These are phyloP conservation scores for Xylaria sp. DNA, from an alignment of 2,329 filamentous ascomycete genomes.

Conservation along the genomic window DNA sequence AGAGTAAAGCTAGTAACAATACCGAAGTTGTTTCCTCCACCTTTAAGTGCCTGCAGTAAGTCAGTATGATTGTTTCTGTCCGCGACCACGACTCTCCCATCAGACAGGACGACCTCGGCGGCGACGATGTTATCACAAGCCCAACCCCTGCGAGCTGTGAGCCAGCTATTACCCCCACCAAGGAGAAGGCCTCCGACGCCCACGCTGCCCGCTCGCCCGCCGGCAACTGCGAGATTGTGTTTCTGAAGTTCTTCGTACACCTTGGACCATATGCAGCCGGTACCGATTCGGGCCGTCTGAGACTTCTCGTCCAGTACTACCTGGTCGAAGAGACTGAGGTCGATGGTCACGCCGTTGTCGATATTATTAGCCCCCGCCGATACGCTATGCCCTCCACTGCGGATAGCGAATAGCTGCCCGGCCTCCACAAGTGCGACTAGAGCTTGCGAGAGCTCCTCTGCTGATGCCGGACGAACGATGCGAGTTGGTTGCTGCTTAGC, in stretches of 20 bases:
- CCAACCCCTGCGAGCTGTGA: slow-evolving; percentile 36
- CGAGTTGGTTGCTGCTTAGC: not conserved
- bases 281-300: not conserved
- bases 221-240: slow-evolving; percentile 11
- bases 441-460: not conserved
- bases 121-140: slow-evolving; percentile 43
- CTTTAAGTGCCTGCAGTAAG: slow-evolving; percentile 46
- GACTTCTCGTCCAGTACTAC: not conserved
- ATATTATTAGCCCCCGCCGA: slow-evolving; percentile 48
- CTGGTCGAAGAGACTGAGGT: slow-evolving; percentile 39
- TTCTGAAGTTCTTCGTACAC: not conserved
- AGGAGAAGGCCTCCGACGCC: slow-evolving; percentile 32
- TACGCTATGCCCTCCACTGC: slow-evolving; percentile 50
- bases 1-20: slow-evolving; percentile 22
- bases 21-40: slow-evolving; percentile 33
- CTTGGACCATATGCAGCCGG: not conserved
- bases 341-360: slow-evolving; percentile 49
- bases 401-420: slow-evolving; percentile 44
- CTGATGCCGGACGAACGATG: not conserved
- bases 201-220: slow-evolving; percentile 25
- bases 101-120: slow-evolving; percentile 38
- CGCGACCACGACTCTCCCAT: slow-evolving; percentile 23
- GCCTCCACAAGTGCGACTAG: not conserved
- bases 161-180: slow-evolving; percentile 40
- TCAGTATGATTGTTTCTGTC: slow-evolving; percentile 24